Base-by-base conservation (phyloP, 2,329 filamentous ascomycete genomes). In the Verruconis gallopava region DNA sequence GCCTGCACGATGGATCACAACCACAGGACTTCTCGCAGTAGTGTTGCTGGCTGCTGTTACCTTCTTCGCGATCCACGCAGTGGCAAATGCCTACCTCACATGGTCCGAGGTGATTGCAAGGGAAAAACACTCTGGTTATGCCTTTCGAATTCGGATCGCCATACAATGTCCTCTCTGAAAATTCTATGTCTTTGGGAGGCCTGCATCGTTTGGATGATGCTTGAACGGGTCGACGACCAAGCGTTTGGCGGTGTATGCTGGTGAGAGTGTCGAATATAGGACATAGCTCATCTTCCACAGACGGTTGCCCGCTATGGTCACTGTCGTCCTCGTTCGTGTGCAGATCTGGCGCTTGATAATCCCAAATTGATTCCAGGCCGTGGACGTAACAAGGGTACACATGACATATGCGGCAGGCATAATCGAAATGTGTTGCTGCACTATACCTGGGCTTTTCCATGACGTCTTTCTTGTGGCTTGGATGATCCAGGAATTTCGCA, bases 1-100 rank as follows among this genome's bases (percentile, higher is more conserved):
- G 51, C 9, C 73, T 73, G 42, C 81, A 81, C 4, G 63, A 62
- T 1, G 63, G 62, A 38, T 75, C 65, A 52, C 83, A 89, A 2
- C 68, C 69, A 53, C 83, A 89, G 46, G 75, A 77, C 49, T 80
- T 81, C 49, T 88, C 82, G 53, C 83, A 89, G 14, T 68, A 67
- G n/a, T n/a, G n/a, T n/a, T n/a, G n/a, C n/a, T n/a, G n/a, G n/a
- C n/a, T n/a, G n/a, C n/a, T n/a, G n/a, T n/a, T n/a, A n/a, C n/a
- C n/a, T n/a, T n/a, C n/a, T n/a, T n/a, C n/a, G 6, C 71, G 65
- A 37, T 67, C 58, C 13, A 73, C 76, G 52, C 83, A 89, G 2
- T 68, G 62, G 50, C 83, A 89, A 14, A 62, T 51, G 11, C 56
- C 61, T n/a, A 68, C 69, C 13, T 71, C 71, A 56, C 82, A 88